These are phyloP conservation scores for Fonsecaea erecta DNA, from an alignment of 2,329 filamentous ascomycete genomes.

Conservation along the genomic window DNA sequence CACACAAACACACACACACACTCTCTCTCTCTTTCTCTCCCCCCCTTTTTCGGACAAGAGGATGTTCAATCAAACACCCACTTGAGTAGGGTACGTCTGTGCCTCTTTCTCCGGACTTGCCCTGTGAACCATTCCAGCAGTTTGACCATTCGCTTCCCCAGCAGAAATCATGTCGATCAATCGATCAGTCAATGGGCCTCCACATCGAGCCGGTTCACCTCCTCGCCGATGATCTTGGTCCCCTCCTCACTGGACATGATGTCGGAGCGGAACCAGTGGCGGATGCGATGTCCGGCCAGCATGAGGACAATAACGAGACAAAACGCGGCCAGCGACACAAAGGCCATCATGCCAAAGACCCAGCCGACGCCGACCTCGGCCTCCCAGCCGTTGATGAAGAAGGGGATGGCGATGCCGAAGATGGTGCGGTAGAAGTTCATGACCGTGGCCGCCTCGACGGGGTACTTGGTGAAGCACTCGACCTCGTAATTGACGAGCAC, in stretches of 20 bases:
- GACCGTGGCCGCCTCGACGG: constrained; percentile 45
- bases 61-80: no score
- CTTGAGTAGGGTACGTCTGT: no score
- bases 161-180: background rate
- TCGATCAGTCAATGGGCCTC: background rate
- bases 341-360: constrained; percentile 51
- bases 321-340: constrained; percentile 26
- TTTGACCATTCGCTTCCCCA: background rate
- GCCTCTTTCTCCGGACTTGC: no score
- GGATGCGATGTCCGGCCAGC: constrained; percentile 9
- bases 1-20: no score
- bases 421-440: constrained; percentile 45
- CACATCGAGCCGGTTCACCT: background rate
- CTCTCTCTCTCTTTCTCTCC: no score
- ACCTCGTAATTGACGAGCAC: constrained; percentile 42
- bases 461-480: constrained; percentile 45
- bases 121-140: no score
- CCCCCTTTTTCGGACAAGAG: no score
- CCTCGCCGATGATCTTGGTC: constrained; percentile 2
- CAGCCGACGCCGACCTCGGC: constrained; percentile 44
- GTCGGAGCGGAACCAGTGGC: constrained; percentile 1
- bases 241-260: constrained; percentile 16
- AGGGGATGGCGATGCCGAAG: constrained; percentile 47
- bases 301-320: constrained; percentile 7
- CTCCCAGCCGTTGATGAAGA: constrained; percentile 49